phyloP scores from a whole-genome alignment of 768 basidiomycete genomes.

The Panellus pusillus region DNA sequence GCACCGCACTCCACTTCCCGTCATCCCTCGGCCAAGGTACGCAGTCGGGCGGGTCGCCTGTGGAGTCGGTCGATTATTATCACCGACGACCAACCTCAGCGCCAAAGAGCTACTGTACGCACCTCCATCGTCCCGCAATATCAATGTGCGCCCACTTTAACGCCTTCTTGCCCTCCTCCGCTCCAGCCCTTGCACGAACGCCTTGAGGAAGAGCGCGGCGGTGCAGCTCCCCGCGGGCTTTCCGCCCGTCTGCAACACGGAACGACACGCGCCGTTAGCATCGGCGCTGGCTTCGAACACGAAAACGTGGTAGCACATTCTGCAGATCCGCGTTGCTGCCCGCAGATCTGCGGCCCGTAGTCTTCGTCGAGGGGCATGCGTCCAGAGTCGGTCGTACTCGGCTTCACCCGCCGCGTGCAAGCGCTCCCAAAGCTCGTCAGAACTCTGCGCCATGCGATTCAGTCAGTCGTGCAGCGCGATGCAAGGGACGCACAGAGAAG shows the following conservation, averaged over 20 bases:
- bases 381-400: constrained; percentile 86
- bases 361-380: constrained; percentile 87
- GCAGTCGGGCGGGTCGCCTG: constrained; percentile 15
- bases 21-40: constrained; percentile 33
- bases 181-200: constrained; percentile 76
- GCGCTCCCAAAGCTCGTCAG: constrained; percentile 71
- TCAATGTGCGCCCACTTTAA: constrained; percentile 89
- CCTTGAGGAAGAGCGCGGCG: constrained; percentile 84
- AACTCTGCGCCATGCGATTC: constrained; percentile 44
- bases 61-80: too few relatives aligned
- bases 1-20: constrained; percentile 24
- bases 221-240: constrained; percentile 68
- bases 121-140: constrained; percentile 81
- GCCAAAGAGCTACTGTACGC: constrained; percentile 18
- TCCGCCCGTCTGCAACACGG: constrained; percentile 61
- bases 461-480: background rate
- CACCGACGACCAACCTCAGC: background rate
- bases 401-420: constrained; percentile 68
- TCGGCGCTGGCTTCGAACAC: constrained; percentile 1
- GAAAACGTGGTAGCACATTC: constrained; percentile 47
- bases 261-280: background rate
- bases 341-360: constrained; percentile 73
- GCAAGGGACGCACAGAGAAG: constrained; percentile 55
- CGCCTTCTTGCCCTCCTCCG: constrained; percentile 52
- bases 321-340: constrained; percentile 79